Evolutionary conservation across 2,329 filamentous ascomycete genomes (phyloP).

Genomic region (Fusarium sp.): DNA sequence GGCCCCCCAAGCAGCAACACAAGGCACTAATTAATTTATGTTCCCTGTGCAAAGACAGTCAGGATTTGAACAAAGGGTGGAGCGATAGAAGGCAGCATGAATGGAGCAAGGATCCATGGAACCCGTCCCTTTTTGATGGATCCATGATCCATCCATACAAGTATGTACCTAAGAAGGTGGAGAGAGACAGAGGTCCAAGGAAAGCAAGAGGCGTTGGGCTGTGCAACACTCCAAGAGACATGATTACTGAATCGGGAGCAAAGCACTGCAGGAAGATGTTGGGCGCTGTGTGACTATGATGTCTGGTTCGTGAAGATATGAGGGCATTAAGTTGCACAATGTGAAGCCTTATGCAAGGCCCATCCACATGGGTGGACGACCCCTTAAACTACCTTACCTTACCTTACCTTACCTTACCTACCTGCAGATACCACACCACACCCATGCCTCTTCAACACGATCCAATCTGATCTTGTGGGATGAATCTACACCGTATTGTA

Average conservation of each 20-base stretch:
- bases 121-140: slow-evolving; percentile 31
- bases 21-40: slow-evolving; percentile 42
- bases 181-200: background rate
- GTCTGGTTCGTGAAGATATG: background rate
- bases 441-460: slow-evolving; percentile 15
- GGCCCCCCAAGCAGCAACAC: slow-evolving; percentile 33
- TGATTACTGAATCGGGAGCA: background rate
- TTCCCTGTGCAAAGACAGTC: slow-evolving; percentile 26
- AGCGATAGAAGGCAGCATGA: slow-evolving; percentile 11
- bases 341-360: slow-evolving; percentile 1
- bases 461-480: slow-evolving; percentile 27
- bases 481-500: slow-evolving; percentile 7
- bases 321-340: slow-evolving; percentile 9
- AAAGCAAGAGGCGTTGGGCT: slow-evolving; percentile 4
- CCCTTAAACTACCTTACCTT: slow-evolving; percentile 17
- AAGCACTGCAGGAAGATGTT: background rate
- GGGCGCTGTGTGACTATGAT: background rate
- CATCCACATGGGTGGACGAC: background rate
- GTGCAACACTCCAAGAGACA: slow-evolving; percentile 7
- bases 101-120: slow-evolving; percentile 29
- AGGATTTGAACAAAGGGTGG: slow-evolving; percentile 37
- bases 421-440: background rate
- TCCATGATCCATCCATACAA: slow-evolving; percentile 3
- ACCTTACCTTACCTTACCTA: background rate
- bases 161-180: slow-evolving; percentile 16